Evolutionary conservation across 495 filamentous ascomycete species (phyloP), one percentile per base, ranked within the genome.

Genomic region (Glutinoglossum americanum): DNA sequence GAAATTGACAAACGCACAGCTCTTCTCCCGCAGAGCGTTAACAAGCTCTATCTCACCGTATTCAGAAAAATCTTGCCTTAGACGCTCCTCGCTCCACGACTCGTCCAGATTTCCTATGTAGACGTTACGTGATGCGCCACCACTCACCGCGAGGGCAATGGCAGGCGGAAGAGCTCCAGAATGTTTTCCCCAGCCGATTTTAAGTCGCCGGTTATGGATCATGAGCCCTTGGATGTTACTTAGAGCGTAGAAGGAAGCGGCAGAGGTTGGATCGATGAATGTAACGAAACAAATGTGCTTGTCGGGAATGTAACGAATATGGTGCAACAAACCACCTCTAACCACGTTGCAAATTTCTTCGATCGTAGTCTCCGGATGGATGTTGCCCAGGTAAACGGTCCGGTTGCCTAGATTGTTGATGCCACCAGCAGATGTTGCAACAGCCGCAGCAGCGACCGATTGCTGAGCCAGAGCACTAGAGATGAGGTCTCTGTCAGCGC

Each of bases 211-310:
- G 67, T 98, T 98, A 74, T 98, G 92, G 63, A 98, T 98, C 92
- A 98, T 98, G 59, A 98, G 70, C 3, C 92, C 92, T 71, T 98
- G 92, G 26, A 97, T 74, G 66, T 96, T 95, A 74, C 89, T 95
- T 60, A 98, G 71, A 35, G 92, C 93, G 67, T 95, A 98, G 73
- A 98, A 98, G 3, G 89, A 95, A 54, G 92, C 92, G 15, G 92
- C 93, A 8, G 92, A 92, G 19, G 93, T 98, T 35, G 92, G 92
- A 69, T 98, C 92, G 68, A 98, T 97, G 72, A 98, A 98, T 1
- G 92, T 98, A 41, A 98, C 92, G 63, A 98, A 98, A 74, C 92
- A 98, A 63, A 97, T 98, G 70, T 98, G 92, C 76, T 98, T 98
- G 73, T 98, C 92, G 27, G 92, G 93, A 63, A 98, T 98, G 71